Base-by-base conservation (phyloP, 371 early-diverging fungal species). In the Mortierella polycephala region DNA sequence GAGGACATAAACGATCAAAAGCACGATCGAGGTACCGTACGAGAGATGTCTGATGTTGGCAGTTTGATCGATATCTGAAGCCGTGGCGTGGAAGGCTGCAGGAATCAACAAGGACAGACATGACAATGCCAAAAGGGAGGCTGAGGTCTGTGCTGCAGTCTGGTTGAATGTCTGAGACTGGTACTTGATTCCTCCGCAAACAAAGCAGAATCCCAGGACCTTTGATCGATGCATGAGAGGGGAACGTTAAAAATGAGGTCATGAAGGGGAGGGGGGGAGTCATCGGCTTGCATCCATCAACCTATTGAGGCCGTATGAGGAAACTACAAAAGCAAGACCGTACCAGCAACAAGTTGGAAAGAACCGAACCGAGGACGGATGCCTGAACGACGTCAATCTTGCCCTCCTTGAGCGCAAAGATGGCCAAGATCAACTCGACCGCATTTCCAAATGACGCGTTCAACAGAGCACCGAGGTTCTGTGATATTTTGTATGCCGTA, bases 371-470 rank as follows among this genome's bases (percentile, higher is more conserved):
- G 1, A 95, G 81, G 69, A 95, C 85, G 18, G 95, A 94, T 1
- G 95, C 90, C 76, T 96, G 96, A 60, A 96, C 96, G 18, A 97
- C 94, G 9, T 85, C 82, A 18, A 96, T 84, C 64, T 95, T 83
- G 57, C 93, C 93, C 62, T 92, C 83, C 1, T 87, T 88, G 44
- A 97, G 82, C 0, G 96, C 94, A 67, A 96, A 81, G 50, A 96
- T 85, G 14, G 90, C 89, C 47, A 95, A 85, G 50, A 94, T 88
- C 67, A 95, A 69, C 77, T 97, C 98, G 12, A 96, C 94, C 3
- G 94, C 94, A 63, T 96, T 82, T 79, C 96, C 89, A 85, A 95
- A 91, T 11, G 95, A 92, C 0, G 94, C 96, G 74, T 96, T 96
- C 49, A 96, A 75, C 20, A 96, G 84, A n/a, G 93, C 96, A 54